phyloP scores from a whole-genome alignment of 2,329 filamentous ascomycete genomes.

The Colletotrichum sp. region DNA sequence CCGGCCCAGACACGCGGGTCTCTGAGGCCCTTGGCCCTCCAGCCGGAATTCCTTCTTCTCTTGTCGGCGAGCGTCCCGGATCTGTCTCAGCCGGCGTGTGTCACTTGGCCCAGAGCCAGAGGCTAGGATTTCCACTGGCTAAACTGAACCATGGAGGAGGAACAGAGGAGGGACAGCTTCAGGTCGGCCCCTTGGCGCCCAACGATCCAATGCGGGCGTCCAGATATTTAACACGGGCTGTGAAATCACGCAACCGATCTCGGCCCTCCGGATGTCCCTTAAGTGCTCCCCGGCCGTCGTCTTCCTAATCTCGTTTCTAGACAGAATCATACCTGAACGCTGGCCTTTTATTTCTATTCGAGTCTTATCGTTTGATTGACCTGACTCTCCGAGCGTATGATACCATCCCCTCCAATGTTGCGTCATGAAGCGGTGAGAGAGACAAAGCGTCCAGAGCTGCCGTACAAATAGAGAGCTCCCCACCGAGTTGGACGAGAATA shows the following conservation, averaged over 20 bases:
- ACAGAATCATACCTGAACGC: neutral
- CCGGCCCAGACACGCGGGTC: neutral
- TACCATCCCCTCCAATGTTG: conserved; percentile 20
- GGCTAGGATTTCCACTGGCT: neutral
- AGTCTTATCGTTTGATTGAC: neutral
- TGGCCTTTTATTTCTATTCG: neutral
- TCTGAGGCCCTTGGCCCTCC: neutral
- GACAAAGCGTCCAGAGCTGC: conserved; percentile 1
- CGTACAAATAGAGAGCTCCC: conserved; percentile 14
- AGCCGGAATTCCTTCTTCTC: neutral
- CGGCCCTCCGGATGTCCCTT: neutral
- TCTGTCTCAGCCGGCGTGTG: neutral
- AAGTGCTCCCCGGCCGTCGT: neutral
- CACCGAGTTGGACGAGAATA: neutral
- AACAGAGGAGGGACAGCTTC: neutral
- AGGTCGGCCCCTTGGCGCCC: neutral
- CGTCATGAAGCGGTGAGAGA: conserved; percentile 23
- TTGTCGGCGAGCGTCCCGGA: neutral
- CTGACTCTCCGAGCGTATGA: conserved; percentile 4
- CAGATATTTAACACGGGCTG: neutral
- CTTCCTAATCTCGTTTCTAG: conserved; percentile 2
- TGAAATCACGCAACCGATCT: conserved; percentile 16
- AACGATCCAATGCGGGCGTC: neutral
- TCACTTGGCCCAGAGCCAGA: neutral
- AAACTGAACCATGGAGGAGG: neutral